Percentiles rank a stretch among this genome's conserved stretches.
Evolutionary conservation across 441 rosid genomes (phyloP).

Genomic region (Populus trichocarpa): DNA sequence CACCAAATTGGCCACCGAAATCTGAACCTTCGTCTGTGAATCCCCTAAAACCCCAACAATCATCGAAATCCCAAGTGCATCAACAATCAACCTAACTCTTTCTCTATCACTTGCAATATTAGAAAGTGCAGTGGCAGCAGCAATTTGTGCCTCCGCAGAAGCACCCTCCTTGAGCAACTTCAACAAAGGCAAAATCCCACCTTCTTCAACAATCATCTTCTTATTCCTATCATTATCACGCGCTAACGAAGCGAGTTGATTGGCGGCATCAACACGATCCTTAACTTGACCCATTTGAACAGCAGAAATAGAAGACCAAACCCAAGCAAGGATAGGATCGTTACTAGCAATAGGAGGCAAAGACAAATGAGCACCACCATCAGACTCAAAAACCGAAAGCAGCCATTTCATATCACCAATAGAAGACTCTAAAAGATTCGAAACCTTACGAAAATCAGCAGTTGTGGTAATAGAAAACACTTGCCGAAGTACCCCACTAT

Average conservation of each 20-base stretch:
- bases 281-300: conserved; percentile 48
- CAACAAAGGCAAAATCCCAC: conserved; percentile 47
- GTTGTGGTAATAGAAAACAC: conserved; percentile 52
- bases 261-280: conserved; percentile 48
- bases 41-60: conserved; percentile 47
- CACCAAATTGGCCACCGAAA: conserved; percentile 41
- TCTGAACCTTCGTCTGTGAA: conserved; percentile 42
- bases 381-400: conserved; percentile 42
- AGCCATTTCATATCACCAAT: conserved; percentile 59
- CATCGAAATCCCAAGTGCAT: conserved; percentile 33
- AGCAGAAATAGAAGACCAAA: conserved; percentile 49
- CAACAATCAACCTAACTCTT: conserved; percentile 33
- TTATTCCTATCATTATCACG: conserved; percentile 50
- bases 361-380: conserved; percentile 34
- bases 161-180: conserved; percentile 51
- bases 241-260: conserved; percentile 50
- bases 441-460: conserved; percentile 51
- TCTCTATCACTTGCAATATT: conserved; percentile 36
- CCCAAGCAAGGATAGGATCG: conserved; percentile 70
- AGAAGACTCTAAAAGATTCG: conserved; percentile 43
- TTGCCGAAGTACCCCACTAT: conserved; percentile 48
- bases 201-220: conserved; percentile 60
- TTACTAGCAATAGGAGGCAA: conserved; percentile 64
- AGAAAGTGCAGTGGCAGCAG: conserved; percentile 40
- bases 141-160: conserved; percentile 49